phyloP scores from a whole-genome alignment of 164 flowering plant species.

The Magnolia changhungtana region DNA sequence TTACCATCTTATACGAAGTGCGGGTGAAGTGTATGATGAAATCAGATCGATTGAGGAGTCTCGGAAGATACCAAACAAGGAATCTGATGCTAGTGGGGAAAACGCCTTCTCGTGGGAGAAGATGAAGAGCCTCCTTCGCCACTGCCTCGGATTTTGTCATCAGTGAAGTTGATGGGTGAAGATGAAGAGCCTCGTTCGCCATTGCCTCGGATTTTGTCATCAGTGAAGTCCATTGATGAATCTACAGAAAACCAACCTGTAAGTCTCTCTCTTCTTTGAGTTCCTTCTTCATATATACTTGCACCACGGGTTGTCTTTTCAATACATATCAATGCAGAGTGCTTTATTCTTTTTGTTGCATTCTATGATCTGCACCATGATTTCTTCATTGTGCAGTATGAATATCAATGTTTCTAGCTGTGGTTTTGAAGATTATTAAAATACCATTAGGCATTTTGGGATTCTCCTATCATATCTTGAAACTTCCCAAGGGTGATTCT shows the following conservation, averaged over 20 bases:
- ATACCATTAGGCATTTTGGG: background rate
- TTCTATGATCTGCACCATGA: background rate
- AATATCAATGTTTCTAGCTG: background rate
- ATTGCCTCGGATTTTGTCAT: too few species aligned
- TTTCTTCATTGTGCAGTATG: background rate
- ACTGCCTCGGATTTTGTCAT: too few species aligned
- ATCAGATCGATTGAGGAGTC: constrained; percentile 24
- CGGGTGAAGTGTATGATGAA: constrained; percentile 32
- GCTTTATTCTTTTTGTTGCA: background rate
- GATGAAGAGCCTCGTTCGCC: too few species aligned
- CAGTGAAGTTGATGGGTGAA: too few species aligned
- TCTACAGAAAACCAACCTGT: constrained; percentile 37
- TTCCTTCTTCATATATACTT: background rate
- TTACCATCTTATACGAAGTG: constrained; percentile 55
- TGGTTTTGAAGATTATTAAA: background rate
- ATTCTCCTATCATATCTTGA: background rate
- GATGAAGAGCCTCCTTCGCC: too few species aligned
- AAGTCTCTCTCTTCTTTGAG: constrained; percentile 10
- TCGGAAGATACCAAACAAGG: constrained; percentile 38
- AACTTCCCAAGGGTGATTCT: background rate
- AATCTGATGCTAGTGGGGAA: too few species aligned
- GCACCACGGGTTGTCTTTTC: background rate
- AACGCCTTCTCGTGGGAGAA: too few species aligned
- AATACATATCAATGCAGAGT: background rate
- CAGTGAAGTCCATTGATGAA: too few species aligned